phyloP scores from a whole-genome alignment of 2,329 filamentous ascomycete species.

The Rutstroemia sp. region DNA sequence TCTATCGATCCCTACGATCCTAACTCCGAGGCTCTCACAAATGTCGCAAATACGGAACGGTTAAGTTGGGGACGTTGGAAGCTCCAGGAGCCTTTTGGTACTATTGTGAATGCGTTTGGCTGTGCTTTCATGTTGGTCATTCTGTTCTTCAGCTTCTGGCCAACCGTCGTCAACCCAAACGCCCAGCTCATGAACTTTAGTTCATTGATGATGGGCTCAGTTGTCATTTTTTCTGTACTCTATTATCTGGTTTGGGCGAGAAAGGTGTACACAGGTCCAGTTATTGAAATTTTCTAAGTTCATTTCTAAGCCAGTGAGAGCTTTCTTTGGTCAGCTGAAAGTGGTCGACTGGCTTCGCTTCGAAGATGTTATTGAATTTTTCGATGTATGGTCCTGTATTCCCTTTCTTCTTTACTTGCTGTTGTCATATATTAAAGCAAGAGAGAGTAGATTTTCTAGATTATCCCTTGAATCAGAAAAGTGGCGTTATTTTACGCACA shows the following conservation, averaged over 20 bases:
- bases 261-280: not conserved
- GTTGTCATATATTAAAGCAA: too few species aligned
- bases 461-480: too few species aligned
- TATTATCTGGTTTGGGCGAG: not conserved
- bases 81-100: slow-evolving; percentile 1
- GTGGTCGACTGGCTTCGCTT: too few species aligned
- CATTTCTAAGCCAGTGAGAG: too few species aligned
- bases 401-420: too few species aligned
- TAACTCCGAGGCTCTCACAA: not conserved
- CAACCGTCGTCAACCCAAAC: not conserved
- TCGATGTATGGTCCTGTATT: too few species aligned
- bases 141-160: slow-evolving; percentile 7
- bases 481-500: too few species aligned
- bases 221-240: not conserved
- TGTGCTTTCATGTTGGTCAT: slow-evolving; percentile 6
- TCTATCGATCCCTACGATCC: slow-evolving; percentile 3
- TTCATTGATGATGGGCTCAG: not conserved
- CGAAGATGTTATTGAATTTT: too few species aligned
- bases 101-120: slow-evolving; percentile 6
- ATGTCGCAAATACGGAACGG: not conserved
- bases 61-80: slow-evolving; percentile 10
- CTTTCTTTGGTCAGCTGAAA: too few species aligned
- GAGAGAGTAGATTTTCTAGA: too few species aligned
- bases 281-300: not conserved
- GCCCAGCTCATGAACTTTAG: slow-evolving; percentile 9